Evolutionary conservation across 2,329 filamentous ascomycete genomes (phyloP).

Genomic region (Rutstroemia sp.): DNA sequence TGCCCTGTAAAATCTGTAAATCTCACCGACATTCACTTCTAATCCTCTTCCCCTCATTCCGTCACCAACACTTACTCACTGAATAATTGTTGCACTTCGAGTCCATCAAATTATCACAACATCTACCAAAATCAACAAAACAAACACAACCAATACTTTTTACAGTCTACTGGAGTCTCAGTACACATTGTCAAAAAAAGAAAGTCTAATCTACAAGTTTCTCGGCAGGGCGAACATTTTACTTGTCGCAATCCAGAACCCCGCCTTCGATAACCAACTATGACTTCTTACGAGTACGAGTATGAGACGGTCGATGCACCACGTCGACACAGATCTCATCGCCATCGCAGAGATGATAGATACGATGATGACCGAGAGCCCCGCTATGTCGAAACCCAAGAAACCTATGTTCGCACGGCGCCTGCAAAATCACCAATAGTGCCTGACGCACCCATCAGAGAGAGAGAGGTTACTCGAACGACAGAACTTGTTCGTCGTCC

Average conservation of each 20-base stretch:
- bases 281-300: slow-evolving; percentile 20
- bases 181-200: background rate
- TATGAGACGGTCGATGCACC: slow-evolving; percentile 18
- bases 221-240: background rate
- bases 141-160: background rate
- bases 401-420: slow-evolving; percentile 26
- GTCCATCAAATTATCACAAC: background rate
- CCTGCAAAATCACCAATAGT: slow-evolving; percentile 14
- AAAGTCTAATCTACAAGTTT: background rate
- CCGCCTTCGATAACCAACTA: background rate
- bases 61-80: background rate
- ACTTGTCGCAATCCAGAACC: slow-evolving; percentile 2
- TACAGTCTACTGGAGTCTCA: background rate
- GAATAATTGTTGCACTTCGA: background rate
- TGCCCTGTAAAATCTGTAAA: slow-evolving; percentile 5
- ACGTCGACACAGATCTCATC: slow-evolving; percentile 23
- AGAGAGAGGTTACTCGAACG: slow-evolving; percentile 33
- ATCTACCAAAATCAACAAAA: background rate
- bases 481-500: slow-evolving; percentile 47
- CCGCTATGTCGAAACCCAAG: slow-evolving; percentile 43
- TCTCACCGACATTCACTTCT: slow-evolving; percentile 10
- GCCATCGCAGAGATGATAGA: slow-evolving; percentile 26
- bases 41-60: slow-evolving; percentile 1
- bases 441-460: slow-evolving; percentile 18
- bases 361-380: slow-evolving; percentile 32